Base-by-base conservation (phyloP, 2,329 filamentous ascomycete species). In the Aureobasidium leucospermi region DNA sequence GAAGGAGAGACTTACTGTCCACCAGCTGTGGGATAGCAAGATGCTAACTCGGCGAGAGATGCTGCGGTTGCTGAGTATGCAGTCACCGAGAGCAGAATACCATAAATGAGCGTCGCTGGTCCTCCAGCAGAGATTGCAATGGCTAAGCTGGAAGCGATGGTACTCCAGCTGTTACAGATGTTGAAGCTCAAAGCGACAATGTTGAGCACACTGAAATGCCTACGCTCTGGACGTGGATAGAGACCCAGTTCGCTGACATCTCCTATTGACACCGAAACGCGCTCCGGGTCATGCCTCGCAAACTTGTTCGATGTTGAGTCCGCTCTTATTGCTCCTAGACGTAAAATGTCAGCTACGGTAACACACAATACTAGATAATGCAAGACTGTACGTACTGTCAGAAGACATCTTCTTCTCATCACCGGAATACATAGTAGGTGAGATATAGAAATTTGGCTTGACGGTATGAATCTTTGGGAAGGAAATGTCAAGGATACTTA, bases 161-260 rank as follows among this genome's bases (percentile, higher is more conserved):
- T 80, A 53, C 81, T 78, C 82, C 82, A 85, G 16, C 82, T 81
- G 64, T 84, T 85, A 68, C 83, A 83, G 13, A 82, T 79, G 0
- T 81, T 84, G 55, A 85, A 72, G 1, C 79, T 81, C 52, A 62
- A 13, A 6, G 60, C 39, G 52, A 81, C 80, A 51, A 85, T 78
- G 55, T 79, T 81, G 45, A 84, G 63, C 11, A 85, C 71, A 45
- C 80, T 78, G 67, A 85, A 85, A 66, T 85, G 83, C 15, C 82
- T 76, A 59, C 79, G 77, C 32, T 85, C 70, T 67, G 85, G 82
- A 3, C 15, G 19, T 34, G 46, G 11, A 36, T 36, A 13, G n/a
- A 47, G 4, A 15, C 36, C 43, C 8, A 58, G 4, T 2, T 46
- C 52, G 16, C 41, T 34, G 6, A 56, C 11, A 4, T 56, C 29